These are phyloP conservation scores for Rhizomucor miehei DNA, from an alignment of 371 early-diverging fungal genomes.

Conservation along the genomic window DNA sequence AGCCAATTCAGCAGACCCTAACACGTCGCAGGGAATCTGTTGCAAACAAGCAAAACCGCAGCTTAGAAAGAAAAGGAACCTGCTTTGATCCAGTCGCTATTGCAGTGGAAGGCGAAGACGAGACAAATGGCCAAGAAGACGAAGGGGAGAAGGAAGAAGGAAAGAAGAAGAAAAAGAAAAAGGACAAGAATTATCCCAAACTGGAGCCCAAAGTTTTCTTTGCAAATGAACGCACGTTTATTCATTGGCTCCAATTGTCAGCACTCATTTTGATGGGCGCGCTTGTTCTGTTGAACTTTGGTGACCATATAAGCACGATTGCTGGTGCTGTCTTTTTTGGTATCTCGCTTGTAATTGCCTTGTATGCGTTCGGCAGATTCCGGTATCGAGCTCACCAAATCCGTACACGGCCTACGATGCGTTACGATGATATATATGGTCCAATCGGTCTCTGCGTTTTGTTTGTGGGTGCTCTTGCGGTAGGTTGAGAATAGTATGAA, in stretches of 20 bases:
- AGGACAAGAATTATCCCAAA: slow-evolving; percentile 12
- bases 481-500: slow-evolving; percentile 18
- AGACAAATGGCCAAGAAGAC: not conserved
- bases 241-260: slow-evolving; percentile 80
- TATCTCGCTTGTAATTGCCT: slow-evolving; percentile 22
- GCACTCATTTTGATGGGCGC: slow-evolving; percentile 67
- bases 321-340: slow-evolving; percentile 34
- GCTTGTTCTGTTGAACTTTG: slow-evolving; percentile 75
- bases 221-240: slow-evolving; percentile 91
- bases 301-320: slow-evolving; percentile 36
- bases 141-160: slow-evolving; percentile 7
- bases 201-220: slow-evolving; percentile 68
- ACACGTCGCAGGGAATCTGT: slow-evolving; percentile 1
- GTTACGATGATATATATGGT: slow-evolving; percentile 40
- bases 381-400: slow-evolving; percentile 37
- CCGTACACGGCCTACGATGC: slow-evolving; percentile 19
- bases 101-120: slow-evolving; percentile 6
- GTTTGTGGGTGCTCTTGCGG: slow-evolving; percentile 28
- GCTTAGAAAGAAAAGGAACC: no score
- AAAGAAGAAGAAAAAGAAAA: slow-evolving; percentile 23
- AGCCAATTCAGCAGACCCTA: not conserved
- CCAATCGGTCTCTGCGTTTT: slow-evolving; percentile 32
- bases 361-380: slow-evolving; percentile 32
- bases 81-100: slow-evolving; percentile 1
- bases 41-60: not conserved